Evolutionary conservation across 371 early-diverging fungal genomes (phyloP).

Genomic region (Lichtheimia corymbifera): DNA sequence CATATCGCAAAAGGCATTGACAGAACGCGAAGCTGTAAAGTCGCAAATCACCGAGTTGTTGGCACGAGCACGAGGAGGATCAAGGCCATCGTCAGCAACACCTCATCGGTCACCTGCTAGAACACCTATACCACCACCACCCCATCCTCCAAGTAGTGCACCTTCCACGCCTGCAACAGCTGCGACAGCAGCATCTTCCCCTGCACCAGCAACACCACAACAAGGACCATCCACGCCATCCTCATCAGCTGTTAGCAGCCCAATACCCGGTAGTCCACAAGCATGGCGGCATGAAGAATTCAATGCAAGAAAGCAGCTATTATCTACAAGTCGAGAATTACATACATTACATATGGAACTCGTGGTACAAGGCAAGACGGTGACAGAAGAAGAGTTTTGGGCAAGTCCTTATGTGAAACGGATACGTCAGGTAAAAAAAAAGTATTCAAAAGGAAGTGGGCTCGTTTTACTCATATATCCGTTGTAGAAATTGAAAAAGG

Average conservation of each 20-base stretch:
- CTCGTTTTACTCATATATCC: background rate
- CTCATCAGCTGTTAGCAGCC: constrained; percentile 20
- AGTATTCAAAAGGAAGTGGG: background rate
- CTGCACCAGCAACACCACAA: constrained; percentile 13
- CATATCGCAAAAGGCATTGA: constrained; percentile 48
- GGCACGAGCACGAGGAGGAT: constrained; percentile 36
- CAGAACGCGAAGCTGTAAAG: constrained; percentile 61
- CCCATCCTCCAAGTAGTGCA: constrained; percentile 5
- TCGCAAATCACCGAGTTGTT: constrained; percentile 52
- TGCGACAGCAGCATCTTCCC: constrained; percentile 14
- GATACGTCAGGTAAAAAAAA: constrained; percentile 31
- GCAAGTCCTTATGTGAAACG: constrained; percentile 68
- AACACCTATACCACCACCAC: constrained; percentile 1
- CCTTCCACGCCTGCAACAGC: constrained; percentile 6
- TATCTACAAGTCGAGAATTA: constrained; percentile 70
- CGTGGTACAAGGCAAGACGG: constrained; percentile 68
- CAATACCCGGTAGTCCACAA: constrained; percentile 14
- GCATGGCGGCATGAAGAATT: constrained; percentile 55
- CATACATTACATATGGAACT: constrained; percentile 77
- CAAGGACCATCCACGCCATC: constrained; percentile 22
- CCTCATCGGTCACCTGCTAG: constrained; percentile 4
- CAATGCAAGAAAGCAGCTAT: constrained; percentile 59
- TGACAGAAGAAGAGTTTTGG: constrained; percentile 94
- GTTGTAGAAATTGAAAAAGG: constrained; percentile 65
- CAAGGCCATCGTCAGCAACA: constrained; percentile 1